These are phyloP conservation scores for Picea engelmannii DNA, from an alignment of 83 land plant genomes.

Conservation along the genomic window DNA sequence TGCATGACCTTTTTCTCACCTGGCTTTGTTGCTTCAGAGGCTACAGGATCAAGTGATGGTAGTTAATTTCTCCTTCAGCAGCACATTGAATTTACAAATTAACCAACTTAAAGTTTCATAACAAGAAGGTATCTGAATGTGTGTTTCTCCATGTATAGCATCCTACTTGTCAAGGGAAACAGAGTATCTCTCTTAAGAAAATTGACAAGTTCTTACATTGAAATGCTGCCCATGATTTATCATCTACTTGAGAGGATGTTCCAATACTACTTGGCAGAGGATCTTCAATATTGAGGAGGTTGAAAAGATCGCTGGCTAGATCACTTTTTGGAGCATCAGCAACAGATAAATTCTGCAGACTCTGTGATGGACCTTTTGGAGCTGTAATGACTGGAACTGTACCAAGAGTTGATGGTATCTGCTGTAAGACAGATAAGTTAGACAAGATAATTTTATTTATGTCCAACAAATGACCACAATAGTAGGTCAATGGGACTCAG, in stretches of 20 bases:
- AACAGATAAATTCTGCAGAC: slow-evolving; percentile 12
- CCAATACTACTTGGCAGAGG: slow-evolving; percentile 31
- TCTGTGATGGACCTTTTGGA: slow-evolving; percentile 22
- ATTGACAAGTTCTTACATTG: slow-evolving; percentile 50
- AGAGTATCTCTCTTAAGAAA: background rate
- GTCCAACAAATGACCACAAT: too few species aligned
- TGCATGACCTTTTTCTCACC: slow-evolving; percentile 19
- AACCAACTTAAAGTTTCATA: background rate
- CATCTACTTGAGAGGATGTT: slow-evolving; percentile 41
- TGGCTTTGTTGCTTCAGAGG: slow-evolving; percentile 52
- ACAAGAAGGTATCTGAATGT: background rate
- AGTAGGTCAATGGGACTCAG: too few species aligned
- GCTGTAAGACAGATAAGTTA: background rate
- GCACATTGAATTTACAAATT: slow-evolving; percentile 1
- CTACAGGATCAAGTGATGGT: slow-evolving; percentile 29
- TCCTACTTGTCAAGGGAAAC: background rate
- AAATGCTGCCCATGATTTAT: slow-evolving; percentile 74
- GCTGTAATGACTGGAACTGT: slow-evolving; percentile 22
- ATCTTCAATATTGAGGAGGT: slow-evolving; percentile 64
- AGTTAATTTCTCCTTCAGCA: background rate
- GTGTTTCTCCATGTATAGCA: background rate
- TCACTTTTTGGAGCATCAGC: slow-evolving; percentile 51
- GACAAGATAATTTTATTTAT: too few species aligned
- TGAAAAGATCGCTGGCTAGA: slow-evolving; percentile 63
- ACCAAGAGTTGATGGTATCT: slow-evolving; percentile 37